Evolutionary conservation across 208 protist genomes (phyloP).

Genomic region (Angomonas deanei): DNA sequence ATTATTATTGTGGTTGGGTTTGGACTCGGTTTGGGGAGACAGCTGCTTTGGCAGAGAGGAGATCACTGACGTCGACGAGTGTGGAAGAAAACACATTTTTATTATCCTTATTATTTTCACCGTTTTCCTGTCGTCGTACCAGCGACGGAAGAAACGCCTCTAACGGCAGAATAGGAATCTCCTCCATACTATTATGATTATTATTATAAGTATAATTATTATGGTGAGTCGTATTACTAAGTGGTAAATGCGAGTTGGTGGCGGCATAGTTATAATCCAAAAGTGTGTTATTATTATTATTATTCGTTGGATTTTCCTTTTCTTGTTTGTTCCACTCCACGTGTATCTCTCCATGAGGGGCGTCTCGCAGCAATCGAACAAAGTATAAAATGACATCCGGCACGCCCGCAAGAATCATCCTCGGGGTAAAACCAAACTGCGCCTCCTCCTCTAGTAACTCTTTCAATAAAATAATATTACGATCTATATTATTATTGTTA

Average conservation of each 20-base stretch:
- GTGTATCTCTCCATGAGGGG: too few relatives aligned
- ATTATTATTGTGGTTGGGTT: background rate
- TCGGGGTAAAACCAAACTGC: slow-evolving; percentile 47
- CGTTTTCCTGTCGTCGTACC: slow-evolving; percentile 6
- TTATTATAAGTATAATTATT: background rate
- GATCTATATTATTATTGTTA: slow-evolving; percentile 8
- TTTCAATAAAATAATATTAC: slow-evolving; percentile 35
- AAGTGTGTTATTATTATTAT: background rate
- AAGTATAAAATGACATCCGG: slow-evolving; percentile 6
- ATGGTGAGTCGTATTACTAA: too few relatives aligned
- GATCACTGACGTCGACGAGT: background rate
- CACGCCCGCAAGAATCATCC: slow-evolving; percentile 58
- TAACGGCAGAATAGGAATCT: slow-evolving; percentile 20
- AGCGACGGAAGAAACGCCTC: slow-evolving; percentile 32
- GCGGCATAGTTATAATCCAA: too few relatives aligned
- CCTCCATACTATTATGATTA: slow-evolving; percentile 1
- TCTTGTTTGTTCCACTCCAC: background rate
- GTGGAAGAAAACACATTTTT: background rate
- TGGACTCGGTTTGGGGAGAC: background rate
- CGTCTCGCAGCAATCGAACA: background rate
- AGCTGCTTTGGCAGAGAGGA: background rate
- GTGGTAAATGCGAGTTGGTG: too few relatives aligned
- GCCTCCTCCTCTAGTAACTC: slow-evolving; percentile 52
- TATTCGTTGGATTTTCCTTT: background rate
- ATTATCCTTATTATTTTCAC: background rate